A percentile compares a stretch with the other conserved stretches of the same genome.
phyloP scores from a whole-genome alignment of 108 stramenopile genomes.

The Phaeodactylum tricornutum region DNA sequence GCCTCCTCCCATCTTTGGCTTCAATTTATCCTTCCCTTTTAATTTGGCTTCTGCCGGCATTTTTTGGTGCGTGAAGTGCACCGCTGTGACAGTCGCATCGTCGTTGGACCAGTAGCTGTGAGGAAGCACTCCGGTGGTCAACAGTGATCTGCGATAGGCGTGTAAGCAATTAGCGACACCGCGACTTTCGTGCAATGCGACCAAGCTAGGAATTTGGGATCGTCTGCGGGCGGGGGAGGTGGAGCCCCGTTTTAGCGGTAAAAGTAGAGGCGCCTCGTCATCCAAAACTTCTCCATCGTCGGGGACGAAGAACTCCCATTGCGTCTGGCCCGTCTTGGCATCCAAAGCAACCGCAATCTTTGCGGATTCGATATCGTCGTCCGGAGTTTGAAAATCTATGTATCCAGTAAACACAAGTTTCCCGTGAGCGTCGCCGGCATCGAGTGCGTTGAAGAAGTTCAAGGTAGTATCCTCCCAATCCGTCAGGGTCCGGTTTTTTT shows the following conservation, averaged over 20 bases:
- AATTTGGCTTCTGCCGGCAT: too few relatives aligned
- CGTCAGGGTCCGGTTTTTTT: not conserved
- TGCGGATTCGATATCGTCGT: not conserved
- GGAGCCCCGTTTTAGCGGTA: constrained; percentile 14
- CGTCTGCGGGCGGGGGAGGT: constrained; percentile 56
- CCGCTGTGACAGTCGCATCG: constrained; percentile 21
- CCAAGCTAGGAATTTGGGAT: constrained; percentile 36
- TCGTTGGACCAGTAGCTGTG: constrained; percentile 22
- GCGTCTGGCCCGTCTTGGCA: constrained; percentile 40
- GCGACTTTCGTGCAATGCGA: constrained; percentile 10
- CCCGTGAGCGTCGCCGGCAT: constrained; percentile 2
- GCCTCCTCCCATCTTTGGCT: constrained; percentile 3
- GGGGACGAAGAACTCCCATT: constrained; percentile 25
- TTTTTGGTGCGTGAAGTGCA: constrained; percentile 40
- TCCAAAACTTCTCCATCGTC: constrained; percentile 2
- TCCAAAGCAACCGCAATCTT: constrained; percentile 44
- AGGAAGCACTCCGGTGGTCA: constrained; percentile 16
- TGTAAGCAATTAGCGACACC: constrained; percentile 20
- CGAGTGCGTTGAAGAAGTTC: constrained; percentile 3
- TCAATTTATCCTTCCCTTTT: too few relatives aligned
- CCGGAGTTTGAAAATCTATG: not conserved
- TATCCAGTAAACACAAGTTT: not conserved
- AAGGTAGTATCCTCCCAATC: not conserved
- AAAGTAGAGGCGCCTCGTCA: constrained; percentile 6
- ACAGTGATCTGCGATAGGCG: constrained; percentile 4